These are phyloP conservation scores for Pilasporangium apinafurcum DNA, from an alignment of 352 stramenopile species.

Conservation along the genomic window DNA sequence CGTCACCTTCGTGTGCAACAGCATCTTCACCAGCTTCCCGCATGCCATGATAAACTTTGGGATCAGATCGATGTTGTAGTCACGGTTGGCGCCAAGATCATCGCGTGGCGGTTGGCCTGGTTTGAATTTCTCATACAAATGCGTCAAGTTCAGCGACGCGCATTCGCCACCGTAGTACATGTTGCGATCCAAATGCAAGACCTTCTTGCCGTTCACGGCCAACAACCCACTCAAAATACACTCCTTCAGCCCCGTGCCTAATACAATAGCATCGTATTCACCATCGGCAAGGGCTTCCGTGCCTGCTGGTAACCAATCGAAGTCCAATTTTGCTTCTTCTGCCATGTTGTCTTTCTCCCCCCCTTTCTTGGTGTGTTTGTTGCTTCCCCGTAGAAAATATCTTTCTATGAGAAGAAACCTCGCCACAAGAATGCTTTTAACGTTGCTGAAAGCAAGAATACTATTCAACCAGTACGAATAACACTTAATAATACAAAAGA, in stretches of 20 bases:
- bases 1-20: constrained; percentile 96
- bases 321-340: constrained; percentile 73
- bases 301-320: constrained; percentile 93
- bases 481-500: too few relatives aligned
- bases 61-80: constrained; percentile 99
- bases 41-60: constrained; percentile 99
- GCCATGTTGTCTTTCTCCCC: constrained; percentile 22
- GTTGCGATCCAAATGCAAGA: constrained; percentile 98
- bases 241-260: constrained; percentile 99
- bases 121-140: constrained; percentile 96
- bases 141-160: constrained; percentile 97
- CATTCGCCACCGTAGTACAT: constrained; percentile 98
- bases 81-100: constrained; percentile 93
- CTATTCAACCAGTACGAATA: constrained; percentile 1
- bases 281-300: constrained; percentile 96
- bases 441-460: not conserved
- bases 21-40: constrained; percentile 99
- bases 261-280: constrained; percentile 99
- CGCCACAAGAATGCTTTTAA: not conserved
- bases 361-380: not conserved
- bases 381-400: constrained; percentile 1
- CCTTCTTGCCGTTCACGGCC: constrained; percentile 91
- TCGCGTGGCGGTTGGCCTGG: constrained; percentile 47
- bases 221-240: constrained; percentile 98
- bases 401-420: constrained; percentile 4